Evolutionary conservation across 306 rosid genomes (phyloP).

Genomic region (Adenanthera pavonina): DNA sequence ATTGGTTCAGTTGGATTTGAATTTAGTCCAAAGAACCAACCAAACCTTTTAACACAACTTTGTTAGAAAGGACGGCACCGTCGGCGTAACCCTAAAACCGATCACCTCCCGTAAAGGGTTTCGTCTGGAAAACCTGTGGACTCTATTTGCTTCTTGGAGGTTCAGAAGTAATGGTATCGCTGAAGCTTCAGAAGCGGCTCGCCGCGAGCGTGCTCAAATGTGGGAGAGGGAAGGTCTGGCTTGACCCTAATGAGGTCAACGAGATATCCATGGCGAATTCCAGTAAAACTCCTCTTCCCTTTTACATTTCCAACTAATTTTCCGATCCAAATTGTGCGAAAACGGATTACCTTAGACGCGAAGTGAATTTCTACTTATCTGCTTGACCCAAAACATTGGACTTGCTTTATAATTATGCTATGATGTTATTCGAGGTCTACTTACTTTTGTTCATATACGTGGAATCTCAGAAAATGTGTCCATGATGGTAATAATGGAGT

Average conservation of each 20-base stretch:
- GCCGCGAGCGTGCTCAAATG: constrained; percentile 48
- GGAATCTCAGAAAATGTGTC: background rate
- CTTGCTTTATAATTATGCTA: background rate
- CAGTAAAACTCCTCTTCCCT: constrained; percentile 5
- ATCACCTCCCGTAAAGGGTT: background rate
- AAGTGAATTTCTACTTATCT: background rate
- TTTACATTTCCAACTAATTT: background rate
- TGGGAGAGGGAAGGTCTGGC: constrained; percentile 53
- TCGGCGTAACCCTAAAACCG: background rate
- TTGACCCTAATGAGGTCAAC: constrained; percentile 50
- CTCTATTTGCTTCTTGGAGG: background rate
- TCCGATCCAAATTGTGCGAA: background rate
- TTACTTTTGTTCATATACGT: background rate
- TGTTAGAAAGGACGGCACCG: background rate
- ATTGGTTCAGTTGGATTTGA: too few relatives aligned
- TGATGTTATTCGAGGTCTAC: background rate
- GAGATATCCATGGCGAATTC: constrained; percentile 56
- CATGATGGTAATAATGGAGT: background rate
- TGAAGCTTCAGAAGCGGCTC: constrained; percentile 52
- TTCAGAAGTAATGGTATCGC: constrained; percentile 41
- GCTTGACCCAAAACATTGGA: background rate
- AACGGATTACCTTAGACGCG: background rate
- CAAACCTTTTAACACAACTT: too few relatives aligned
- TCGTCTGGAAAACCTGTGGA: background rate
- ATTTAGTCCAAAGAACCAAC: too few relatives aligned